Conservation (phyloP, 805 yeast species). For the Zygoascus biomembranicola region DNA sequence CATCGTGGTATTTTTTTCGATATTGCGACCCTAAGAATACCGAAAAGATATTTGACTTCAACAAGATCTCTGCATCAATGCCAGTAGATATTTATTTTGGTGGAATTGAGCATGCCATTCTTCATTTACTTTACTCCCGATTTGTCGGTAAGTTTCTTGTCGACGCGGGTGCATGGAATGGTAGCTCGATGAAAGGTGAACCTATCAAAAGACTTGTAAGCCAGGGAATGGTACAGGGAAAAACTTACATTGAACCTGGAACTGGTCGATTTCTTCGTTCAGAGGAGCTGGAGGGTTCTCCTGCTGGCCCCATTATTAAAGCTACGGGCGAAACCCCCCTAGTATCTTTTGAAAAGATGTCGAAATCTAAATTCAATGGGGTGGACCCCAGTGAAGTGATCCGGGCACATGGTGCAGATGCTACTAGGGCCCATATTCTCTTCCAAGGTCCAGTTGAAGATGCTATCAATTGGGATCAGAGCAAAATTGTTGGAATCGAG, state of each 20-base stretch:
- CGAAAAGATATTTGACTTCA: slow-evolving; percentile 42
- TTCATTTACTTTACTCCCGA: slow-evolving; percentile 80
- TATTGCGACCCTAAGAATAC: slow-evolving; percentile 66
- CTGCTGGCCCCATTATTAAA: slow-evolving; percentile 36
- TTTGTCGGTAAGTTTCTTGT: slow-evolving; percentile 71
- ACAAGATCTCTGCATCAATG: slow-evolving; percentile 43
- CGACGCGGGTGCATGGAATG: slow-evolving; percentile 57
- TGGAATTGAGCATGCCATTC: slow-evolving; percentile 94
- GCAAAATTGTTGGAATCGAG: slow-evolving; percentile 75
- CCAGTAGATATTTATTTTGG: slow-evolving; percentile 92
- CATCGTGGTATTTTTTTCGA: slow-evolving; percentile 93
- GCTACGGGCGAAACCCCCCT: slow-evolving; percentile 44
- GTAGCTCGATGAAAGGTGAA: slow-evolving; percentile 52
- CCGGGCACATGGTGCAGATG: slow-evolving; percentile 76
- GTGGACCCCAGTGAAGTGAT: slow-evolving; percentile 83
- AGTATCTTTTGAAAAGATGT: slow-evolving; percentile 82
- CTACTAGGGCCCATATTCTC: slow-evolving; percentile 84
- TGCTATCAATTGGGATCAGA: slow-evolving; percentile 82
- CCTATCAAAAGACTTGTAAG: slow-evolving; percentile 77
- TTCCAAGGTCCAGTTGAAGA: slow-evolving; percentile 88
- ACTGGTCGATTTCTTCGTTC: slow-evolving; percentile 73
- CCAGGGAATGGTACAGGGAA: slow-evolving; percentile 98
- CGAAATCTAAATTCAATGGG: slow-evolving; percentile 92
- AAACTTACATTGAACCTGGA: slow-evolving; percentile 64
- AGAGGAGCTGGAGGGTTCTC: slow-evolving; percentile 49